phyloP scores from a whole-genome alignment of 1,139 yeast species.

The Geotrichum siamense region DNA sequence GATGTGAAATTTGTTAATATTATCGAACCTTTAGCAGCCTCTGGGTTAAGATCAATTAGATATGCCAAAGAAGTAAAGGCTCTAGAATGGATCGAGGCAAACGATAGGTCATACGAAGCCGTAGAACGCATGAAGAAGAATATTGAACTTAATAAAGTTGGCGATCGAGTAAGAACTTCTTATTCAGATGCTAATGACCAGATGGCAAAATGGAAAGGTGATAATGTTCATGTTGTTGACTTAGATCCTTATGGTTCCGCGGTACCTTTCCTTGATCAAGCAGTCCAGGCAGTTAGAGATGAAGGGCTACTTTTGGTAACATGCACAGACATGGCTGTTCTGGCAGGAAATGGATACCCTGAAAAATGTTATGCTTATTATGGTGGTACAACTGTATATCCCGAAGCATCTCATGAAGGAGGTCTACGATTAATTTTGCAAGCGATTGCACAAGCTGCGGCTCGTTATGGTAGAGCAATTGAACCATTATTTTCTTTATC shows the following conservation, averaged over 20 bases:
- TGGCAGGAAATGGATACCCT: constrained; percentile 96
- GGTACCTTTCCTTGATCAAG: constrained; percentile 87
- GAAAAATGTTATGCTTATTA: constrained; percentile 91
- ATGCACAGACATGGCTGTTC: constrained; percentile 90
- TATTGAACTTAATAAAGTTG: constrained; percentile 55
- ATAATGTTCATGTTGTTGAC: constrained; percentile 60
- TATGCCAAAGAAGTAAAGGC: constrained; percentile 85
- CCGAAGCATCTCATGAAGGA: constrained; percentile 85
- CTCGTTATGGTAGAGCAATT: constrained; percentile 75
- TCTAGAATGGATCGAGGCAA: constrained; percentile 67
- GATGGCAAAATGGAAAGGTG: constrained; percentile 43
- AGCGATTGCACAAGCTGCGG: constrained; percentile 73
- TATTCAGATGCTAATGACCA: constrained; percentile 81
- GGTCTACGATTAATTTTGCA: constrained; percentile 78
- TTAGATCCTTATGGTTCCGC: constrained; percentile 97
- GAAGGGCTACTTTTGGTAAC: constrained; percentile 83
- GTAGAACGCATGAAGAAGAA: constrained; percentile 74
- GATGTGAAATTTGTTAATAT: constrained; percentile 43
- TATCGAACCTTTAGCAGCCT: constrained; percentile 86
- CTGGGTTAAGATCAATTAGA: constrained; percentile 87
- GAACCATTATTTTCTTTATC: constrained; percentile 80
- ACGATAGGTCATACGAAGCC: constrained; percentile 79
- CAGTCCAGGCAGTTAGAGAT: constrained; percentile 70
- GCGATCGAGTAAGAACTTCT: constrained; percentile 50
- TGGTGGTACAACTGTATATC: constrained; percentile 82